Evolutionary conservation across 805 yeast genomes (phyloP), one percentile per base, ranked within the genome.

Genomic region (Cephaloascus albidus): DNA sequence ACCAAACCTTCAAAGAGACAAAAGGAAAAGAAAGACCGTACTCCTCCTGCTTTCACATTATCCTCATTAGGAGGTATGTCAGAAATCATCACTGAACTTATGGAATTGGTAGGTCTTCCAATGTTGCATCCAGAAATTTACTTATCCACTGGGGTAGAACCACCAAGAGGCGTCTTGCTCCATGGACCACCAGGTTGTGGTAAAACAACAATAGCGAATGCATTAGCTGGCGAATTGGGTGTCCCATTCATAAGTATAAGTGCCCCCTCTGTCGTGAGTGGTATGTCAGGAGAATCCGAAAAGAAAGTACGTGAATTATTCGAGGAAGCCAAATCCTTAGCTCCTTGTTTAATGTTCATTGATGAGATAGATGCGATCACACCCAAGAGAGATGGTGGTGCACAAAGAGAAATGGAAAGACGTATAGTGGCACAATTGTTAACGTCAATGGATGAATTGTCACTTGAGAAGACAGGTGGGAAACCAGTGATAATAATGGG

Each of bases 181-280:
- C 95, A 89, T 58, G 98, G 98, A 0, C 98, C 98, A 0, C 98
- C 97, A 2, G 98, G 98, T 14, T 93, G 98, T 67, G 98, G 98
- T 57, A 93, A 93, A 53, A 93, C 98, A 0, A 82, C 96, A 34
- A 80, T 93, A 39, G 98, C 98, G 3, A 88, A 88, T 58, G 96
- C 97, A 0, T 65, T 93, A 18, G 98, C 98, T 1, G 96, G 96
- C 20, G 96, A 90, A 53, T 69, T 93, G 26, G 84, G 87, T 48
- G 96, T 93, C 0, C 96, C 97, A 0, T 93, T 93, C 54, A 77
- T 93, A 15, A 81, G 84, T 35, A 72, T 93, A 1, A 84, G 95
- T 20, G 97, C 98, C 0, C 98, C 98, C 1, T 82, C 95, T 2
- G 86, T 93, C 6, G 97, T 93, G 0, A 85, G 96, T 44, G 98